Percentiles rank a stretch among this genome's conserved stretches.
Conservation (phyloP, 768 basidiomycete species). For the Gautieria morchelliformis region DNA sequence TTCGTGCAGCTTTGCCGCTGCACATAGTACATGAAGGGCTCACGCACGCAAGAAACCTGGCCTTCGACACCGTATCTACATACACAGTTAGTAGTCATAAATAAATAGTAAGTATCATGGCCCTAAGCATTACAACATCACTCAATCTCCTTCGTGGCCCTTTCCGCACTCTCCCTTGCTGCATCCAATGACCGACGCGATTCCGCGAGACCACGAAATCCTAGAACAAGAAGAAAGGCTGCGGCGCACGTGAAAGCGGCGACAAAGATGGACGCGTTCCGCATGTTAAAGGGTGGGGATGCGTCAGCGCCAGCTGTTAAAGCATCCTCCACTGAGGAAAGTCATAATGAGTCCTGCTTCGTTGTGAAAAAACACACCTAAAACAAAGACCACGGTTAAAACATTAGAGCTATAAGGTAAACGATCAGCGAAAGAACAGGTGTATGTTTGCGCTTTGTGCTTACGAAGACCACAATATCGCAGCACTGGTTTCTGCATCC, state of each 20-base stretch:
- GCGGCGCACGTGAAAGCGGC: slow-evolving; percentile 38
- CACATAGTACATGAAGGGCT: too few relatives aligned
- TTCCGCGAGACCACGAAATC: slow-evolving; percentile 35
- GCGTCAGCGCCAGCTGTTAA: slow-evolving; percentile 53
- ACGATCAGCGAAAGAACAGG: not conserved
- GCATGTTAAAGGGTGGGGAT: slow-evolving; percentile 69
- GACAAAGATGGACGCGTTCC: slow-evolving; percentile 54
- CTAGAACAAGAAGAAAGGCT: slow-evolving; percentile 31
- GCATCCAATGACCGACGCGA: slow-evolving; percentile 4
- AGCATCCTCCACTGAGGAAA: slow-evolving; percentile 46
- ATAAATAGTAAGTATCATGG: too few relatives aligned
- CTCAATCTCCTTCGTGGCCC: not conserved
- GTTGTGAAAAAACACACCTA: slow-evolving; percentile 33
- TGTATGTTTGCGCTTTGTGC: slow-evolving; percentile 16
- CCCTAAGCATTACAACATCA: not conserved
- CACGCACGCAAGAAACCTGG: too few relatives aligned
- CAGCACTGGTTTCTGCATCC: slow-evolving; percentile 69
- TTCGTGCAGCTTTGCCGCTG: too few relatives aligned
- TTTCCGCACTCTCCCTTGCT: not conserved
- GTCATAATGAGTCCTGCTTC: not conserved
- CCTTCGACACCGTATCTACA: too few relatives aligned
- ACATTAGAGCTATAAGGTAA: slow-evolving; percentile 47
- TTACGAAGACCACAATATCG: slow-evolving; percentile 67
- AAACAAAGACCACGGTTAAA: slow-evolving; percentile 49
- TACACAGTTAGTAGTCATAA: too few relatives aligned